These are phyloP conservation scores for Pythium rishiriense DNA, from an alignment of 352 stramenopile species.

Conservation along the genomic window DNA sequence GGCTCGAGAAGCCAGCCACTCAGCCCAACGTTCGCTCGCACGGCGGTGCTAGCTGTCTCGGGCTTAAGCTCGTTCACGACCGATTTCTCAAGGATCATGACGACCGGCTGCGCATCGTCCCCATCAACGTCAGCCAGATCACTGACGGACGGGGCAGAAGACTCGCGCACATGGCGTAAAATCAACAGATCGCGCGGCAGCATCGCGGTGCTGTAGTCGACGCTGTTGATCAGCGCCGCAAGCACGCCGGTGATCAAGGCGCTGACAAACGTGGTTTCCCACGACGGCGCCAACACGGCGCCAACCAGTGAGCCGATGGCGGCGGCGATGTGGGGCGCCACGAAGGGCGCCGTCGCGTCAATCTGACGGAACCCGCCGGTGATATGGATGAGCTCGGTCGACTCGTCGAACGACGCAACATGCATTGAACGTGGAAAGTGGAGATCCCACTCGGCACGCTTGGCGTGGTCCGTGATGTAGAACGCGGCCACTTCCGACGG, in stretches of 20 bases:
- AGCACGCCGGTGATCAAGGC: constrained; percentile 58
- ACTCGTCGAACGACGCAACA: constrained; percentile 73
- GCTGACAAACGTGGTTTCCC: constrained; percentile 44
- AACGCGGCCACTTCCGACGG: constrained; percentile 63
- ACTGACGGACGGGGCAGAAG: constrained; percentile 38
- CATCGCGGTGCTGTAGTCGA: constrained; percentile 58
- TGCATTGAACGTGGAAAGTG: constrained; percentile 66
- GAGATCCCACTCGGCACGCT: constrained; percentile 76
- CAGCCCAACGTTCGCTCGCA: constrained; percentile 62
- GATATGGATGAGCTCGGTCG: constrained; percentile 73
- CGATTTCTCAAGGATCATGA: constrained; percentile 80
- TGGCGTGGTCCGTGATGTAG: constrained; percentile 63
- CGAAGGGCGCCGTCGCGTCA: constrained; percentile 43
- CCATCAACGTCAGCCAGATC: constrained; percentile 39
- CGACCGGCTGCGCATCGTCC: constrained; percentile 56
- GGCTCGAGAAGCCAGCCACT: constrained; percentile 80
- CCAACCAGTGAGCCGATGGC: constrained; percentile 45
- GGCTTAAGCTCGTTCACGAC: constrained; percentile 77
- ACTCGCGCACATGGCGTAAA: constrained; percentile 72
- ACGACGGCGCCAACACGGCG: constrained; percentile 42
- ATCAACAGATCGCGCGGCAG: constrained; percentile 67
- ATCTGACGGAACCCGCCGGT: constrained; percentile 52
- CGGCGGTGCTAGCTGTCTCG: constrained; percentile 26
- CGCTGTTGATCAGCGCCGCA: constrained; percentile 41
- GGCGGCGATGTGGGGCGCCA: constrained; percentile 50